Evolutionary conservation across 2,329 filamentous ascomycete species (phyloP), one percentile per base, ranked within the genome.

Genomic region (Simplicillium sp.): DNA sequence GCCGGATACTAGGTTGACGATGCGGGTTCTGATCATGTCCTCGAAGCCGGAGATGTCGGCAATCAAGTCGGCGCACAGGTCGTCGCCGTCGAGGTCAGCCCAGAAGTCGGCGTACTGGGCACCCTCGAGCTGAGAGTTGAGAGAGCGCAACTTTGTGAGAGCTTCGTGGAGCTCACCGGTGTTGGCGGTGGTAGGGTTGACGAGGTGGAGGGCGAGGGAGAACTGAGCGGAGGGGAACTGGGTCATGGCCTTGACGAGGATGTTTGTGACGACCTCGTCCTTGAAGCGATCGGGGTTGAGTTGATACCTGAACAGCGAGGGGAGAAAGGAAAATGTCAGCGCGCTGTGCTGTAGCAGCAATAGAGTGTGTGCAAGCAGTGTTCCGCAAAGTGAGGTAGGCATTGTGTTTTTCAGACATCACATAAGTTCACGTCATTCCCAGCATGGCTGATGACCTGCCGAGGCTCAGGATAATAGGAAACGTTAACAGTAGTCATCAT

Each of bases 241-340:
- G 53, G 90, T 95, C 61, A 98, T 82, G 52, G 89, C 78, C 75
- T 97, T 98, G 73, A 94, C 89, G 63, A 98, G 87, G 70, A 97
- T 85, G 77, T 97, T 97, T 74, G 92, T 97, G 66, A 92, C 88
- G 59, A 90, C 87, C 67, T 98, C 92, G 60, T 95, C 86, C 72
- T 92, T 90, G 60, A 89, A 82, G 54, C 95, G 87, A 73, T 97
- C 89, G 39, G 92, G 92, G 79, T 98, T 98, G 71, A 98, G 95
- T 72, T 98, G 94, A 77, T 98, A 98, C 50, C 92, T 98, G 54
- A 46, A 11, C 18, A 37, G 25, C 18, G 25, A 25, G 20, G 9
- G 9, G 20, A 25, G 9, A 25, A 25, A 25, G 9, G 9, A 25
- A 9, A 25, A 9, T 25, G 20, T 25, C 20, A 25, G 20, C 20